Evolutionary conservation across 108 stramenopile genomes (phyloP).

Genomic region (Pelagomonas calceolata): DNA sequence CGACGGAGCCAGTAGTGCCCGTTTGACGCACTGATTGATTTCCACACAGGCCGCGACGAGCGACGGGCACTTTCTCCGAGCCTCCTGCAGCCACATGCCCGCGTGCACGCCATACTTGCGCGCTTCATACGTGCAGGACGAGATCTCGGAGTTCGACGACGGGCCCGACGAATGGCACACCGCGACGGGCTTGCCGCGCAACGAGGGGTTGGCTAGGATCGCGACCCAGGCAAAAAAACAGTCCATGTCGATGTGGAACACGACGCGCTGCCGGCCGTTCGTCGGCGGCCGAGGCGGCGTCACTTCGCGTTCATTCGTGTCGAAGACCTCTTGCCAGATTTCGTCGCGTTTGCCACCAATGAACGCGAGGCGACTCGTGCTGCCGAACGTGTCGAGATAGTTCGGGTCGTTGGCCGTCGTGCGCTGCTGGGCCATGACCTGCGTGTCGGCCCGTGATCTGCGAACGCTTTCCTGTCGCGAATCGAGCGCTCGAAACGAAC

Average conservation of each 20-base stretch:
- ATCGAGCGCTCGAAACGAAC: no score
- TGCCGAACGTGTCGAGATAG: constrained; percentile 1
- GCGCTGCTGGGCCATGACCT: no score
- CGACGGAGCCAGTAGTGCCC: no score
- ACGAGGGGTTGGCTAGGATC: constrained; percentile 22
- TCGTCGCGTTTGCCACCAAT: constrained; percentile 10
- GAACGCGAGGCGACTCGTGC: constrained; percentile 5
- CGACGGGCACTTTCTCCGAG: constrained; percentile 32
- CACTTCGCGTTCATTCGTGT: background rate
- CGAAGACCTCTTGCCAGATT: background rate
- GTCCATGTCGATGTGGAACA: constrained; percentile 51
- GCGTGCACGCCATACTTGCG: constrained; percentile 27
- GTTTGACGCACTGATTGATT: no score
- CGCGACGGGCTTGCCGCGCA: constrained; percentile 27
- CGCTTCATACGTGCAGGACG: constrained; percentile 39
- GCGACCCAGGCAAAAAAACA: constrained; percentile 42
- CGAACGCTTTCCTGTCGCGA: no score
- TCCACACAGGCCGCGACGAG: no score
- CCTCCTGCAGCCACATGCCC: constrained; percentile 38
- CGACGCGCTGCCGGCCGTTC: constrained; percentile 8
- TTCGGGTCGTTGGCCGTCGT: background rate
- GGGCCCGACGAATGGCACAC: constrained; percentile 15
- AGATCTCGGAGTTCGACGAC: constrained; percentile 18
- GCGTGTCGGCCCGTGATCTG: no score
- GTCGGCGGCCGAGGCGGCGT: background rate